Evolutionary conservation across 768 basidiomycete species (phyloP).

Genomic region (Lentinula detonsa): DNA sequence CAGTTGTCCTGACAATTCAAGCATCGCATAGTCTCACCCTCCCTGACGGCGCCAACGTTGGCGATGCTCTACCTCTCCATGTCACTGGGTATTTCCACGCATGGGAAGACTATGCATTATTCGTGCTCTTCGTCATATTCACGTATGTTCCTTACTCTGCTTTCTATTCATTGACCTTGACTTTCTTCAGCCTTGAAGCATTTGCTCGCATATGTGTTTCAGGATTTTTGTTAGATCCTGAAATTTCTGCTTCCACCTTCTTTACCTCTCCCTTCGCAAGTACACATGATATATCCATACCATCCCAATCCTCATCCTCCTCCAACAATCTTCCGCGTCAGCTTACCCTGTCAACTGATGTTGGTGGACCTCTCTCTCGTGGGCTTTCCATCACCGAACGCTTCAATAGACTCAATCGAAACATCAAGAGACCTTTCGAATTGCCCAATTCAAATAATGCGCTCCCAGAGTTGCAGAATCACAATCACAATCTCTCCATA

Average conservation of each 20-base stretch:
- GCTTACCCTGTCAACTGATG: conserved; percentile 15
- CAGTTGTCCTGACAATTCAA: conserved; percentile 77
- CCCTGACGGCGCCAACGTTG: conserved; percentile 36
- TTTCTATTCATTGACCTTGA: background rate
- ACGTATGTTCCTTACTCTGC: conserved; percentile 49
- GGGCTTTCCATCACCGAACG: conserved; percentile 41
- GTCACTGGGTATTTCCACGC: conserved; percentile 71
- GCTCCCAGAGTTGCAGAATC: conserved; percentile 12
- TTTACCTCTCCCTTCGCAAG: conserved; percentile 26
- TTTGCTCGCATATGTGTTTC: conserved; percentile 85
- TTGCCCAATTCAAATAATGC: conserved; percentile 20
- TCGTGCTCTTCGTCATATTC: conserved; percentile 78
- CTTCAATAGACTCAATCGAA: conserved; percentile 36
- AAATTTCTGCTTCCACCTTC: conserved; percentile 47
- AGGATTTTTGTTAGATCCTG: conserved; percentile 84
- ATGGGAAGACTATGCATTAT: conserved; percentile 90
- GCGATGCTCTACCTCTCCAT: conserved; percentile 32
- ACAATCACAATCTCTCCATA: conserved; percentile 20
- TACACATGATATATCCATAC: background rate
- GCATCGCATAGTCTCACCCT: conserved; percentile 57
- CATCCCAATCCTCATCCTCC: conserved; percentile 13
- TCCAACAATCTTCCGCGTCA: conserved; percentile 19
- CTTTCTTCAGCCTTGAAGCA: conserved; percentile 62
- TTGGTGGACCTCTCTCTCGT: conserved; percentile 32
- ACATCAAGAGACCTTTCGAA: conserved; percentile 50